These are phyloP conservation scores for Paspalum vaginatum DNA, from an alignment of 176 grass and related monocot genomes.

Conservation along the genomic window DNA sequence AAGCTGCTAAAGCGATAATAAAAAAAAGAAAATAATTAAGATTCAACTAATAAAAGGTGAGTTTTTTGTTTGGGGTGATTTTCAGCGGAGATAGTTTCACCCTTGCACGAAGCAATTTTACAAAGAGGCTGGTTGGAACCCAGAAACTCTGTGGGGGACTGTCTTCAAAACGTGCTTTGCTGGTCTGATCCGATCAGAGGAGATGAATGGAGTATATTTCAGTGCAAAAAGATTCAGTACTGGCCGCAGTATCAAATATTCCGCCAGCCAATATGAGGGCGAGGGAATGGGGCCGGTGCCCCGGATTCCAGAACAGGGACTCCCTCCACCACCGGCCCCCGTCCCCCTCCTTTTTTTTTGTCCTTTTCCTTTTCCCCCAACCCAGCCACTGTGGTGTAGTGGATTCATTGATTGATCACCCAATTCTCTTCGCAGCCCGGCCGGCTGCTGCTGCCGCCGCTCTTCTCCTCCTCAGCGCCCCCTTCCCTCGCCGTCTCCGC, in stretches of 20 bases:
- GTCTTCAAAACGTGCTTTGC: too few relatives aligned
- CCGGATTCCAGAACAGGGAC: constrained; percentile 37
- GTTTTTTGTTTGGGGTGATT: too few relatives aligned
- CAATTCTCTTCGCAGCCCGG: neutral
- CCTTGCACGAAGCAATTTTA: too few relatives aligned
- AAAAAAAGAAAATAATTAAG: too few relatives aligned
- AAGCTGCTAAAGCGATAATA: too few relatives aligned
- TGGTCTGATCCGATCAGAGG: too few relatives aligned
- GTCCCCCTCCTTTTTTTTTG: neutral
- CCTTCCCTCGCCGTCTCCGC: neutral
- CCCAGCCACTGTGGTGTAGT: constrained; percentile 13
- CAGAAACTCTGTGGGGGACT: too few relatives aligned
- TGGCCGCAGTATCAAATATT: constrained; percentile 27
- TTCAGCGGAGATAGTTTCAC: too few relatives aligned
- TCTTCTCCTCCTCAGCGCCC: neutral
- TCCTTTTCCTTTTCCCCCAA: constrained; percentile 12
- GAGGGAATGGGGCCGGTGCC: constrained; percentile 4
- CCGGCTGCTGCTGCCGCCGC: neutral
- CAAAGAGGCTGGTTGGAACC: too few relatives aligned
- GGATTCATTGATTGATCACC: constrained; percentile 30
- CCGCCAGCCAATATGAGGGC: neutral
- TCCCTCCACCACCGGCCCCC: constrained; percentile 4
- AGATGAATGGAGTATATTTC: neutral
- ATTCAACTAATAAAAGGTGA: too few relatives aligned
- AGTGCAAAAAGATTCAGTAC: constrained; percentile 19